These are phyloP conservation scores for Fusarium marasasianum DNA, from an alignment of 2,329 filamentous ascomycete species.

Conservation along the genomic window DNA sequence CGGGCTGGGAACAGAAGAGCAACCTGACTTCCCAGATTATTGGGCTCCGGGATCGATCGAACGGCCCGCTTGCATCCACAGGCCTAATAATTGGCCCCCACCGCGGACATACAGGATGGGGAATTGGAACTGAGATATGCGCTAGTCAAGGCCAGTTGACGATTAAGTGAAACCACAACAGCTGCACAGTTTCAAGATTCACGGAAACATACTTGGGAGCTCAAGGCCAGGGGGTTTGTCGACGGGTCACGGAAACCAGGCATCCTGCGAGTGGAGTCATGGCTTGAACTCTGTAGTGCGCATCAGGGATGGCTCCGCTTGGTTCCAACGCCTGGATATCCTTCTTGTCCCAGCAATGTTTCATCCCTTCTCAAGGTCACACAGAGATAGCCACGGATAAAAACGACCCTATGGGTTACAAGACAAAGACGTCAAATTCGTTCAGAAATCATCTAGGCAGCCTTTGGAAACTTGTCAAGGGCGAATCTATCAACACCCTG, in stretches of 20 bases:
- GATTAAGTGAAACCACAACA: conserved; percentile 3
- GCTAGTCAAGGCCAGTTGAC: conserved; percentile 9
- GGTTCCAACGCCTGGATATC: background rate
- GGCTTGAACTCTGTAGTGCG: conserved; percentile 5
- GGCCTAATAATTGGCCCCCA: conserved; percentile 15
- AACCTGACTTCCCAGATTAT: conserved; percentile 18
- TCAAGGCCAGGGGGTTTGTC: background rate
- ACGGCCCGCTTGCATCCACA: conserved; percentile 28
- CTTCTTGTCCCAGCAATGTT: conserved; percentile 5
- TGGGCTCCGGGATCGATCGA: conserved; percentile 28
- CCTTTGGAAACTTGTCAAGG: background rate
- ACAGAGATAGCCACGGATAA: background rate
- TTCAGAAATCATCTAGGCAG: background rate
- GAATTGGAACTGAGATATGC: conserved; percentile 5
- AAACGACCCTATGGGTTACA: background rate
- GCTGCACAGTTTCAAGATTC: background rate
- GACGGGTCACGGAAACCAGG: background rate
- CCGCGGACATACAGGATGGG: conserved; percentile 13
- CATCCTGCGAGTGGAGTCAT: background rate
- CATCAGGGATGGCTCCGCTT: background rate
- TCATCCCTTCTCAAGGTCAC: conserved; percentile 1
- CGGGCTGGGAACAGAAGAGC: background rate
- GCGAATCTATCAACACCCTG: background rate
- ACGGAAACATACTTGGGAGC: background rate
- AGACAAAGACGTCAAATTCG: background rate